Evolutionary conservation across 2,329 filamentous ascomycete species (phyloP).

Genomic region (Scolecobasidium constrictum): DNA sequence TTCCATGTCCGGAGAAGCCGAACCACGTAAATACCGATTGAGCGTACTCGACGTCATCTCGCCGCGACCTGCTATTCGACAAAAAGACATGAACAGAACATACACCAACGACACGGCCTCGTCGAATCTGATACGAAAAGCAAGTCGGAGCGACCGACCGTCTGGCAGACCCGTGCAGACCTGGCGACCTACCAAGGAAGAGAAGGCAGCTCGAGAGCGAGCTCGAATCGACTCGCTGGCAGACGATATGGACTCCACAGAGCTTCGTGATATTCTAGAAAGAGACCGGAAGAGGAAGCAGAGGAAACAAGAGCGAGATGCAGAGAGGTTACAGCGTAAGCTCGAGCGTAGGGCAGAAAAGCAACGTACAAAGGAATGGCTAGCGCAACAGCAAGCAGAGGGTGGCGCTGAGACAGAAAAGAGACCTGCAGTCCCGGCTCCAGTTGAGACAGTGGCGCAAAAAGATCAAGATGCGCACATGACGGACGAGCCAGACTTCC

Average conservation of each 20-base stretch:
- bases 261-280: constrained; percentile 81
- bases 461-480: background rate
- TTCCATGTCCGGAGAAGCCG: constrained; percentile 62
- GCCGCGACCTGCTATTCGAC: constrained; percentile 74
- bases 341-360: constrained; percentile 30
- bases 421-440: background rate
- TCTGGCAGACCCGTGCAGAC: constrained; percentile 1
- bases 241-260: constrained; percentile 74
- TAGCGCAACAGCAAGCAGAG: background rate
- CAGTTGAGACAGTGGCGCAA: background rate
- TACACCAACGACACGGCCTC: background rate
- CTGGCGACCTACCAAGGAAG: background rate
- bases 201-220: constrained; percentile 35
- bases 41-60: constrained; percentile 71
- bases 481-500: constrained; percentile 6
- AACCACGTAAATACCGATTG: constrained; percentile 68
- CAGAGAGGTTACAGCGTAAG: constrained; percentile 54
- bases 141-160: constrained; percentile 2
- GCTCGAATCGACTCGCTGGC: constrained; percentile 60
- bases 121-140: constrained; percentile 1
- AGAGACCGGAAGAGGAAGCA: constrained; percentile 73
- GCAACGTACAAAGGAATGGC: background rate
- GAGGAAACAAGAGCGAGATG: constrained; percentile 57
- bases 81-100: constrained; percentile 30
- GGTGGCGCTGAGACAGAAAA: background rate